phyloP scores from a whole-genome alignment of 2,329 filamentous ascomycete species.

The Cladophialophora carrionii region DNA sequence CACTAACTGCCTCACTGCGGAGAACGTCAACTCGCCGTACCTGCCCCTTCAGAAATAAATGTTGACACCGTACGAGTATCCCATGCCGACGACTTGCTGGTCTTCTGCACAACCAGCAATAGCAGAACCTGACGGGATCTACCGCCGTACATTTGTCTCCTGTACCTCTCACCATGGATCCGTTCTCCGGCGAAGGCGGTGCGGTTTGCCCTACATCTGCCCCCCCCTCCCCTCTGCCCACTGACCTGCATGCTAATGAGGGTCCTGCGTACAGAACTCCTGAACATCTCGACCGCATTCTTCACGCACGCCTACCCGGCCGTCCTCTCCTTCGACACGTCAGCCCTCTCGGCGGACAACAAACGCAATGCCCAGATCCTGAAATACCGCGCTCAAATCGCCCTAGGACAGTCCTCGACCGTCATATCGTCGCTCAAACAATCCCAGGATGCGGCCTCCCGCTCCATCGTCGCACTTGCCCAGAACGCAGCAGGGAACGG shows the following conservation, averaged over 20 bases:
- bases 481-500: slow-evolving; percentile 62
- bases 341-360: slow-evolving; percentile 78
- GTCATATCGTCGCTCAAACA: slow-evolving; percentile 70
- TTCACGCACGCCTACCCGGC: slow-evolving; percentile 80
- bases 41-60: slow-evolving; percentile 17
- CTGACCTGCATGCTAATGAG: slow-evolving; percentile 24
- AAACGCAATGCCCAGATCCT: slow-evolving; percentile 75
- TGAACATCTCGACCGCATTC: slow-evolving; percentile 69
- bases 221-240: slow-evolving; percentile 7
- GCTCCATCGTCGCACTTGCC: slow-evolving; percentile 76
- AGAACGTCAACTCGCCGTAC: slow-evolving; percentile 29
- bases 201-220: too few relatives aligned
- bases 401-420: slow-evolving; percentile 74
- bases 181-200: slow-evolving; percentile 67
- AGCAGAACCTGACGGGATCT: neutral
- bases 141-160: neutral
- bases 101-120: neutral
- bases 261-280: slow-evolving; percentile 56
- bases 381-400: slow-evolving; percentile 78
- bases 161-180: slow-evolving; percentile 56
- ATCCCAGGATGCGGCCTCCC: slow-evolving; percentile 70
- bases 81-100: neutral
- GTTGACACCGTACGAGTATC: slow-evolving; percentile 2
- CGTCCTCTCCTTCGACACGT: slow-evolving; percentile 83
- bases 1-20: slow-evolving; percentile 1